Percentiles rank a stretch among this genome's conserved stretches.
phyloP scores from a whole-genome alignment of 2,329 filamentous ascomycete species.

The Colletotrichum gloeosporioides region DNA sequence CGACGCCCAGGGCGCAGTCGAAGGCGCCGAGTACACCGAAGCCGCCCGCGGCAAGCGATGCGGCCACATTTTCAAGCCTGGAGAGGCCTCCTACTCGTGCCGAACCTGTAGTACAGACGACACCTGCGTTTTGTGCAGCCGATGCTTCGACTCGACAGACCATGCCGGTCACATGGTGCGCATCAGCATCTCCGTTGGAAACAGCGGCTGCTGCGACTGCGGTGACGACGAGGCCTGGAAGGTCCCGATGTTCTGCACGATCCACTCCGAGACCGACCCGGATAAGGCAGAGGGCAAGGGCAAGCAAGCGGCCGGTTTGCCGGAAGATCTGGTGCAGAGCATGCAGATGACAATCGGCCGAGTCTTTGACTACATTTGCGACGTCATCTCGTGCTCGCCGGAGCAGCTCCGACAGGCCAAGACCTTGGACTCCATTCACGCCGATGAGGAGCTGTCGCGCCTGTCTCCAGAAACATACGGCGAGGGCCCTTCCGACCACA shows the following conservation, averaged over 20 bases:
- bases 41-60: slow-evolving; percentile 91
- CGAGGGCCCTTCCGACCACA: slow-evolving; percentile 66
- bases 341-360: slow-evolving; percentile 87
- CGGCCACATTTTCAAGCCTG: slow-evolving; percentile 95
- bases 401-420: slow-evolving; percentile 91
- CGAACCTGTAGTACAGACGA: slow-evolving; percentile 94
- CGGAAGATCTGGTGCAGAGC: slow-evolving; percentile 75
- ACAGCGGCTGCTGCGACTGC: slow-evolving; percentile 96
- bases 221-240: slow-evolving; percentile 96
- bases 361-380: slow-evolving; percentile 92
- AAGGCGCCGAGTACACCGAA: slow-evolving; percentile 93
- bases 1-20: slow-evolving; percentile 88
- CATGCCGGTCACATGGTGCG: slow-evolving; percentile 92
- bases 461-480: slow-evolving; percentile 76
- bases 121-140: slow-evolving; percentile 92
- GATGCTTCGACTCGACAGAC: slow-evolving; percentile 94
- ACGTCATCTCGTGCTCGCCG: slow-evolving; percentile 96
- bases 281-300: slow-evolving; percentile 64
- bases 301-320: slow-evolving; percentile 63
- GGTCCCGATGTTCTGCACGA: slow-evolving; percentile 86
- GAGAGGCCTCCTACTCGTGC: slow-evolving; percentile 93
- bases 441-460: slow-evolving; percentile 82
- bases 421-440: slow-evolving; percentile 77
- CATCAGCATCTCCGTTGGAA: slow-evolving; percentile 85
- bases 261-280: slow-evolving; percentile 75